A percentile compares a stretch with the other conserved stretches of the same genome.
Conservation (phyloP, 805 yeast genomes). For the Monosporozyma solicola region DNA sequence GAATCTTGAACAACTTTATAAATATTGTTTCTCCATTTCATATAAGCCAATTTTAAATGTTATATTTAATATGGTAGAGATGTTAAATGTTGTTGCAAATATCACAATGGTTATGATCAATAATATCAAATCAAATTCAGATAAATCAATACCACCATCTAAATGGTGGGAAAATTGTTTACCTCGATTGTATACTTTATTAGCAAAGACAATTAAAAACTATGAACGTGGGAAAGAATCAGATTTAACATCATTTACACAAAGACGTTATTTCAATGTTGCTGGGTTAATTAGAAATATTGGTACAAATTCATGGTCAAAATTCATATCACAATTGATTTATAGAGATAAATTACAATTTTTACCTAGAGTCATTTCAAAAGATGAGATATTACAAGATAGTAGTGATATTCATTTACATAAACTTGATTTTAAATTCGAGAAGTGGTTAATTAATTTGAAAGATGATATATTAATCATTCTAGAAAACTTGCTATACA, state of each 20-base stretch:
- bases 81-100: conserved; percentile 37
- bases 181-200: conserved; percentile 17
- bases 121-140: not conserved
- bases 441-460: conserved; percentile 23
- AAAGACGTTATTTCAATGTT: conserved; percentile 1
- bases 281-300: conserved; percentile 23
- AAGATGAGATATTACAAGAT: conserved; percentile 13
- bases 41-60: conserved; percentile 45
- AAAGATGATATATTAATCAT: conserved; percentile 39
- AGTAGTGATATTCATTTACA: not conserved
- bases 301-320: conserved; percentile 20
- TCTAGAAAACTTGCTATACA: conserved; percentile 36
- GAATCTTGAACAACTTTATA: conserved; percentile 28
- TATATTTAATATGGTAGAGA: conserved; percentile 44
- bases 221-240: conserved; percentile 4
- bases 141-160: not conserved
- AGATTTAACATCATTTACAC: not conserved
- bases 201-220: conserved; percentile 9
- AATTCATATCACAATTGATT: conserved; percentile 16
- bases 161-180: conserved; percentile 24
- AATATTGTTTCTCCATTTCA: conserved; percentile 35
- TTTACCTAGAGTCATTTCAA: conserved; percentile 21
- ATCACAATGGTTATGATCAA: conserved; percentile 3
- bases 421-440: conserved; percentile 12
- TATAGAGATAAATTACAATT: conserved; percentile 14